Percentiles rank a stretch among this genome's conserved stretches.
phyloP scores from a whole-genome alignment of 805 yeast genomes.

The Myxozyma monticola region DNA sequence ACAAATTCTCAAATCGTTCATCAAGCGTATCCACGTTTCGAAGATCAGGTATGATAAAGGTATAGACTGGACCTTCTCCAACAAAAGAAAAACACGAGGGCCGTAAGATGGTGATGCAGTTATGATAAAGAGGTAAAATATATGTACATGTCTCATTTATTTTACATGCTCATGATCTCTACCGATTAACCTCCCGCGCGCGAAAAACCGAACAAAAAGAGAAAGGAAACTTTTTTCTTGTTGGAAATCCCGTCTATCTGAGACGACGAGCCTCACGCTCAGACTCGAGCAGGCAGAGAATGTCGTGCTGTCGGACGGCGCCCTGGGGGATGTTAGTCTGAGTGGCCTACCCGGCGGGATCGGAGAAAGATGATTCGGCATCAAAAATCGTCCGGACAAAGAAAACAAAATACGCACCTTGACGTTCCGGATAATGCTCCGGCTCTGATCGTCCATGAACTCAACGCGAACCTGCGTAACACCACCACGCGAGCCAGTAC shows the following conservation, averaged over 20 bases:
- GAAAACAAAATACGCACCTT: constrained; percentile 37
- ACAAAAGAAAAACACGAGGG: no score
- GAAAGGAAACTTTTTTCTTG: no score
- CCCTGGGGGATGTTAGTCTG: constrained; percentile 49
- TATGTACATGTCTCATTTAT: no score
- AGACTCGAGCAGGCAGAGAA: constrained; percentile 98
- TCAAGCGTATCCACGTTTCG: no score
- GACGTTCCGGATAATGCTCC: constrained; percentile 96
- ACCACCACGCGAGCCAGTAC: constrained; percentile 99
- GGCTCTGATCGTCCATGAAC: constrained; percentile 90
- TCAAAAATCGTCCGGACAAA: neutral
- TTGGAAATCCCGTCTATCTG: constrained; percentile 39
- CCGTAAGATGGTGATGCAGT: no score
- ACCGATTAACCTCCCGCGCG: no score
- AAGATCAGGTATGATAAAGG: no score
- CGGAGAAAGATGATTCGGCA: neutral
- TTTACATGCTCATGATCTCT: no score
- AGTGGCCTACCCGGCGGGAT: neutral
- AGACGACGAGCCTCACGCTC: constrained; percentile 91
- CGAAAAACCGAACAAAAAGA: no score
- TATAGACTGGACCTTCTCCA: no score
- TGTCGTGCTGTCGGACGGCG: constrained; percentile 97
- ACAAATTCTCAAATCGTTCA: no score
- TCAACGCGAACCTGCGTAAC: constrained; percentile 98
- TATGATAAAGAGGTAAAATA: no score